Conservation (phyloP, 805 yeast species). For the Starmerella apis region DNA sequence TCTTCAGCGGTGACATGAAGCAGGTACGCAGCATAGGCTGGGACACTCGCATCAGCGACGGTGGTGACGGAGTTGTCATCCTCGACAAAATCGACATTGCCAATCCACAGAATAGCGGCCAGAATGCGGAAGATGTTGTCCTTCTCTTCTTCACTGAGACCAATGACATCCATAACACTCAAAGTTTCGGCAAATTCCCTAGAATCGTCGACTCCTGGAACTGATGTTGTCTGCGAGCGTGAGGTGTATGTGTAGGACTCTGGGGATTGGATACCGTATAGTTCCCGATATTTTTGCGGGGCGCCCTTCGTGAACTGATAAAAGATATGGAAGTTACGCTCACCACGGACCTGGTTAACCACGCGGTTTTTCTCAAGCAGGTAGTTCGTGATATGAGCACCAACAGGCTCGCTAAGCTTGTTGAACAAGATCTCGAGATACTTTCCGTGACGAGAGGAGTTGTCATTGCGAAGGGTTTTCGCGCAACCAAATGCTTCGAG, state of each 20-base stretch:
- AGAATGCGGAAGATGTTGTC: constrained; percentile 79
- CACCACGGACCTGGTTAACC: constrained; percentile 85
- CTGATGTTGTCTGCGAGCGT: constrained; percentile 73
- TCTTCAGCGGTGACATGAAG: constrained; percentile 65
- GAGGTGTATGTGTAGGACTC: constrained; percentile 87
- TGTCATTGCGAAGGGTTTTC: constrained; percentile 77
- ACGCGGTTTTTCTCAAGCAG: constrained; percentile 90
- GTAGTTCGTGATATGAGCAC: constrained; percentile 93
- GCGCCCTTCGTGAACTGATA: constrained; percentile 93
- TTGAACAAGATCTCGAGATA: constrained; percentile 86
- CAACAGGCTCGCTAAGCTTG: constrained; percentile 71
- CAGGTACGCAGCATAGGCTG: constrained; percentile 86
- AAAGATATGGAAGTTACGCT: constrained; percentile 93
- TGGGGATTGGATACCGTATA: constrained; percentile 84
- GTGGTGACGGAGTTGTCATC: constrained; percentile 69
- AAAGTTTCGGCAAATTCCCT: constrained; percentile 72
- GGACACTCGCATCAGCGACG: constrained; percentile 77
- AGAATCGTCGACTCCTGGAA: constrained; percentile 74
- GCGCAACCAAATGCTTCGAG: constrained; percentile 92
- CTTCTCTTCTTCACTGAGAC: constrained; percentile 70
- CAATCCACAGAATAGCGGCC: constrained; percentile 86
- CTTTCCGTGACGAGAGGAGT: constrained; percentile 86
- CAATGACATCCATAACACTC: constrained; percentile 79
- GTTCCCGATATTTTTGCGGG: constrained; percentile 68
- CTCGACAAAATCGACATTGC: constrained; percentile 77